Conservation (phyloP, 805 yeast species). For the Ascoidea rubescens region DNA sequence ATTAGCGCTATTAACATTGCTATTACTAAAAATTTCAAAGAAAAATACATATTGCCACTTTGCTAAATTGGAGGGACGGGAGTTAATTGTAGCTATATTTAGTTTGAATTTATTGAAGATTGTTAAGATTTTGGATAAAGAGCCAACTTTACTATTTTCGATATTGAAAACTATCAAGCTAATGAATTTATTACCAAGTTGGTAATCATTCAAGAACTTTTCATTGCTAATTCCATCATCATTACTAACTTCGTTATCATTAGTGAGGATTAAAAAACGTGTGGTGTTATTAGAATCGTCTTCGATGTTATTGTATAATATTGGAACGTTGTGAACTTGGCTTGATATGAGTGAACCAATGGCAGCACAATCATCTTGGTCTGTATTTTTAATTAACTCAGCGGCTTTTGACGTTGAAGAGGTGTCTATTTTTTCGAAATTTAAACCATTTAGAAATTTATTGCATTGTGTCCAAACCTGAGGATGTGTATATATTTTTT, state of each 20-base stretch:
- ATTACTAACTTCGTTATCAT: not conserved
- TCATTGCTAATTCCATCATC: slow-evolving; percentile 2
- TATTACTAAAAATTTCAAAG: slow-evolving; percentile 38
- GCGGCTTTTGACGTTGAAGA: slow-evolving; percentile 71
- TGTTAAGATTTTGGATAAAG: slow-evolving; percentile 50
- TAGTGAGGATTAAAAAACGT: slow-evolving; percentile 44
- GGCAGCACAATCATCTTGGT: slow-evolving; percentile 29
- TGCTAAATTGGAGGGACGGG: slow-evolving; percentile 55
- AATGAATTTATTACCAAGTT: slow-evolving; percentile 13
- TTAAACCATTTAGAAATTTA: slow-evolving; percentile 32
- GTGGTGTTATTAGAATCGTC: slow-evolving; percentile 73
- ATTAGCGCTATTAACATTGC: too few species aligned
- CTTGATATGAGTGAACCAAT: slow-evolving; percentile 65
- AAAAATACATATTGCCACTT: slow-evolving; percentile 80
- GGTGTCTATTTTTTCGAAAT: slow-evolving; percentile 38
- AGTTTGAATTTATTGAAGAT: slow-evolving; percentile 40
- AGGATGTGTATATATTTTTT: slow-evolving; percentile 75
- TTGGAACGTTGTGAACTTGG: slow-evolving; percentile 39
- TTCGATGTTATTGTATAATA: slow-evolving; percentile 45
- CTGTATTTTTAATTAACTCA: slow-evolving; percentile 21
- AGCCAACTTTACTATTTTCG: slow-evolving; percentile 56
- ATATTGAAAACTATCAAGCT: slow-evolving; percentile 56
- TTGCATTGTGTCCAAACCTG: slow-evolving; percentile 95
- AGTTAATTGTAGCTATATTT: slow-evolving; percentile 57
- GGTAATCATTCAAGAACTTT: slow-evolving; percentile 11